phyloP scores from a whole-genome alignment of 257 asterid species.

The Catharanthus roseus region DNA sequence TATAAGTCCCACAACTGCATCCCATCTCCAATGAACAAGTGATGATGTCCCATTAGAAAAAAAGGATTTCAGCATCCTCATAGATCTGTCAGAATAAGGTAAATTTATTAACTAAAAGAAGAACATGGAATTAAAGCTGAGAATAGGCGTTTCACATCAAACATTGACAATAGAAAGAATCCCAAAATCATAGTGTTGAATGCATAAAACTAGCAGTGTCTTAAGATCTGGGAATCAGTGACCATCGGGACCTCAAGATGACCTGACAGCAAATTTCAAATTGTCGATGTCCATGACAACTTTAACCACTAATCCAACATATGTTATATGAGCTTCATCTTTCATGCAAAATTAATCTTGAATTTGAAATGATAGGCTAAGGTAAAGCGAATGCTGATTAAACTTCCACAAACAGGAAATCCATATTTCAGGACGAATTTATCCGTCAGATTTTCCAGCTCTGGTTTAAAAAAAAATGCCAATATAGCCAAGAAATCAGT shows the following conservation, averaged over 20 bases:
- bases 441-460: neutral
- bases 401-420: neutral
- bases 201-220: neutral
- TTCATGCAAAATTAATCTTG: neutral
- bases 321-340: neutral
- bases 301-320: neutral
- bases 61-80: constrained; percentile 53
- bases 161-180: neutral
- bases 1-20: constrained; percentile 47
- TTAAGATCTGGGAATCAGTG: neutral
- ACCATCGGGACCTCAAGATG: neutral
- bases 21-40: constrained; percentile 67
- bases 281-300: neutral
- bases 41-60: constrained; percentile 32
- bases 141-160: too few relatives aligned
- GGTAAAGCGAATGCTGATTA: neutral
- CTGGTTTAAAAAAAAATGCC: too few relatives aligned
- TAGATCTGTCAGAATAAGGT: constrained; percentile 46
- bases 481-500: neutral
- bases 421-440: neutral
- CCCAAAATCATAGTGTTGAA: neutral
- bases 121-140: neutral
- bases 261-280: too few relatives aligned
- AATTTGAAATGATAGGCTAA: neutral
- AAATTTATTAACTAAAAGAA: constrained; percentile 10